Base-by-base conservation (phyloP, 192 early-diverging fungal genomes). In the Coemansia asiatica region DNA sequence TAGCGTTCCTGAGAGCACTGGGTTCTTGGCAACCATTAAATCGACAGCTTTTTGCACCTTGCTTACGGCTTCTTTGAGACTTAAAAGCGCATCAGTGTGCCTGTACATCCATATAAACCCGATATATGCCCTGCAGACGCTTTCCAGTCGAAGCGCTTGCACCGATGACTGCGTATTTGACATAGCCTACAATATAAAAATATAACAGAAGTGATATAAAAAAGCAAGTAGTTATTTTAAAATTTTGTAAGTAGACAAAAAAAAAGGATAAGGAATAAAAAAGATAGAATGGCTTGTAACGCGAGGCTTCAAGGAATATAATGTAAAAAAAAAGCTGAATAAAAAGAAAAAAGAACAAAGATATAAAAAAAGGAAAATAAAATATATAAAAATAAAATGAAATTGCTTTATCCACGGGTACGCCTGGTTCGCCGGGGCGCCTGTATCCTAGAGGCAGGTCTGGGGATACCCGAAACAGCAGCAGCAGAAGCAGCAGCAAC, bases 51-150 rank as follows among this genome's bases (percentile, higher is more conserved):
- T 21, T 40, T 76, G 68, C 12, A 70, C 15, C 4, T 15, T 15
- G 6, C 18, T 2, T 5, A 21, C 35, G 16, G 46, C 35, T 0
- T 48, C 55, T 33, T 19, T 38, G 21, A 5, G 10, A n/a, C 9
- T n/a, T n/a, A 23, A n/a, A 22, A 40, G 33, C 29, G 57, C 22
- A 35, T 59, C 35, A 21, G 19, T 16, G 31, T 59, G 16, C n/a
- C 15, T 55, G 60, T 62, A 60, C 48, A 76, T 67, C 74, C 74
- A 76, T 2, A 63, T 0, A 16, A 76, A 47, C 6, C 74, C 74
- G 19, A 76, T 56, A 25, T 76, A 67, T 0, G 68, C 68, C 0
- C 74, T 56, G 19, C 53, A 70, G 19, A 59, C 55, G 16, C 50
- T 46, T 31, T 76, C 74, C 4, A 59, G 57, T 2, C 35, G 22